phyloP scores from a whole-genome alignment of 2,329 filamentous ascomycete genomes.

The Aspergillus clavatus region DNA sequence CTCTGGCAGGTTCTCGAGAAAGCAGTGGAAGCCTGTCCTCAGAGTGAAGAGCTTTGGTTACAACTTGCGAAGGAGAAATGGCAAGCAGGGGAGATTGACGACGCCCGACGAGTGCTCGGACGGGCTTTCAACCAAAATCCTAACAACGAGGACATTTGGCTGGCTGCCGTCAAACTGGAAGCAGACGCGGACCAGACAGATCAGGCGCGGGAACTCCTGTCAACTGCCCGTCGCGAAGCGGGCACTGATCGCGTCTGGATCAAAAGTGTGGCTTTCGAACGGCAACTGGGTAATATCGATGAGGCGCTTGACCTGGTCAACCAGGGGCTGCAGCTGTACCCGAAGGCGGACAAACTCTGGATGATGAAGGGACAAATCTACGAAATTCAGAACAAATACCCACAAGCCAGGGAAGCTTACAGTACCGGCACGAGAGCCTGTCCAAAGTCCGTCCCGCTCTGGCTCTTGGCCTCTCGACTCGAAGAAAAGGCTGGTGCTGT shows the following conservation, averaged over 20 bases:
- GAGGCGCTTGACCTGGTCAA: conserved; percentile 81
- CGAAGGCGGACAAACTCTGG: conserved; percentile 81
- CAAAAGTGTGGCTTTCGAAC: conserved; percentile 90
- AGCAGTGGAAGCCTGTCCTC: conserved; percentile 87
- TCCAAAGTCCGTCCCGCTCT: conserved; percentile 76
- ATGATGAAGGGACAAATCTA: conserved; percentile 99
- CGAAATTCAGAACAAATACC: conserved; percentile 70
- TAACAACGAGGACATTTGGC: conserved; percentile 97
- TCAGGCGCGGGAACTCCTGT: conserved; percentile 74
- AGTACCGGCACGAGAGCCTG: conserved; percentile 82
- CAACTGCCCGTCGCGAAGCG: conserved; percentile 77
- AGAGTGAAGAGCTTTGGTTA: conserved; percentile 90
- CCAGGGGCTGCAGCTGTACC: conserved; percentile 81
- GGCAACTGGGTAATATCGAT: conserved; percentile 73
- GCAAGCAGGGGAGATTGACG: conserved; percentile 81
- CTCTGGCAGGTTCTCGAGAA: conserved; percentile 85
- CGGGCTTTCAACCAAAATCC: conserved; percentile 92
- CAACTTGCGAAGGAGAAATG: conserved; percentile 93
- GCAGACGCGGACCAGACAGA: conserved; percentile 80
- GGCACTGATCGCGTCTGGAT: conserved; percentile 96
- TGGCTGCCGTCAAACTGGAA: conserved; percentile 92
- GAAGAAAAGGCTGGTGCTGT: conserved; percentile 79
- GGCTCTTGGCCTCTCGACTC: conserved; percentile 81
- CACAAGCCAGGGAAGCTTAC: conserved; percentile 86
- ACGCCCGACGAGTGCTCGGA: conserved; percentile 77